Evolutionary conservation across 192 early-diverging fungal genomes (phyloP).

Genomic region (Allomyces arbusculus): DNA sequence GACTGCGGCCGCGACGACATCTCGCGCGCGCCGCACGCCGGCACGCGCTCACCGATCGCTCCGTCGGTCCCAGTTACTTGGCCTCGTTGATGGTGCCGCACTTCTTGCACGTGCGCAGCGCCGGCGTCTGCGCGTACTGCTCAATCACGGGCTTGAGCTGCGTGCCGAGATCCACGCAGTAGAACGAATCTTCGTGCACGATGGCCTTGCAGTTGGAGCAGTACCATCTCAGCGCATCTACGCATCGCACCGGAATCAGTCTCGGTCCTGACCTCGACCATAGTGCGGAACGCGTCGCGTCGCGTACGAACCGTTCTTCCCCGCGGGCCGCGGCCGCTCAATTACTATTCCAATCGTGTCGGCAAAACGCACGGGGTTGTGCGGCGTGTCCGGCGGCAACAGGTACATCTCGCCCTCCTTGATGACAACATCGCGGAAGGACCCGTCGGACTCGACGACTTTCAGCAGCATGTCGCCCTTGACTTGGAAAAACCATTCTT

Average conservation of each 20-base stretch:
- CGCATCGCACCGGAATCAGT: too few relatives aligned
- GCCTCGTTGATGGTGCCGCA: constrained; percentile 43
- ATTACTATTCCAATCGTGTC: constrained; percentile 91
- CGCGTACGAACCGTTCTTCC: constrained; percentile 2
- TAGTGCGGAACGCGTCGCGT: too few relatives aligned
- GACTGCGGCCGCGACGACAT: too few relatives aligned
- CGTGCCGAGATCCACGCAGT: constrained; percentile 69
- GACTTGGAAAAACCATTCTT: constrained; percentile 96
- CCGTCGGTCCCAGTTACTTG: constrained; percentile 9
- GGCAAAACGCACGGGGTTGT: constrained; percentile 83
- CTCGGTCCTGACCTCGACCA: too few relatives aligned
- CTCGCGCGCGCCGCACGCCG: too few relatives aligned
- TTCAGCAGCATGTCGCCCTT: constrained; percentile 87
- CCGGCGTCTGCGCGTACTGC: constrained; percentile 37
- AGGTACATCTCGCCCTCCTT: constrained; percentile 91
- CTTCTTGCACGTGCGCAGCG: constrained; percentile 54
- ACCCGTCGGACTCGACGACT: constrained; percentile 44
- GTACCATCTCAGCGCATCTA: constrained; percentile 88
- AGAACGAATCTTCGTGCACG: constrained; percentile 75
- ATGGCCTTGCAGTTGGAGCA: constrained; percentile 63
- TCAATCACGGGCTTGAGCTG: constrained; percentile 88
- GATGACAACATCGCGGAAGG: constrained; percentile 69
- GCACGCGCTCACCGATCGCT: too few relatives aligned
- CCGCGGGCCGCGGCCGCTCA: constrained; percentile 59
- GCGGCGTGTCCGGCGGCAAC: constrained; percentile 75